These are phyloP conservation scores for Suillus americanus DNA, from an alignment of 768 basidiomycete species.

Conservation along the genomic window DNA sequence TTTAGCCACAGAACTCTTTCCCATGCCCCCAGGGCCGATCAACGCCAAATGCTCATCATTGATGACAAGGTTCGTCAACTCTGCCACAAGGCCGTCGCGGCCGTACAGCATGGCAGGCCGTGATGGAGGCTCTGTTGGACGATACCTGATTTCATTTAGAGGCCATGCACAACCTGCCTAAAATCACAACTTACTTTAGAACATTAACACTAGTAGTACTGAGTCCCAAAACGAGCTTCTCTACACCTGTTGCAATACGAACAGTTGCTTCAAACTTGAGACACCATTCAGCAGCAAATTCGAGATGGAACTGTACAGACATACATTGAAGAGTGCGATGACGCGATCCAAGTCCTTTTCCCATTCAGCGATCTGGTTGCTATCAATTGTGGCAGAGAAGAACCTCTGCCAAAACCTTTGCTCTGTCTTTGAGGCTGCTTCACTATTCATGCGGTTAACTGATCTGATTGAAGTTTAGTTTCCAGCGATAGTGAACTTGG, in stretches of 20 bases:
- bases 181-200: not conserved
- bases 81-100: not conserved
- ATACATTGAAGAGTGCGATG: not conserved
- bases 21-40: not conserved
- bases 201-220: not conserved
- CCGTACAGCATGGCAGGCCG: not conserved
- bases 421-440: not conserved
- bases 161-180: not conserved
- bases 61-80: not conserved
- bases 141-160: not conserved
- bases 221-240: not conserved
- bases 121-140: not conserved
- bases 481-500: not conserved
- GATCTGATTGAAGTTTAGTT: not conserved
- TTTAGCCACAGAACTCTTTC: constrained; percentile 1
- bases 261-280: not conserved
- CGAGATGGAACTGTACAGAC: not conserved
- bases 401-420: not conserved
- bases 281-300: not conserved
- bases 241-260: not conserved
- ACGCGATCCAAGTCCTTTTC: not conserved
- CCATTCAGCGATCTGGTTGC: not conserved
- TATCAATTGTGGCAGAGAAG: not conserved
- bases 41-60: not conserved
- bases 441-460: not conserved